A percentile compares a stretch with the other conserved stretches of the same genome.
Conservation (phyloP, 495 filamentous ascomycete species). For the Amniculicola lignicola region DNA sequence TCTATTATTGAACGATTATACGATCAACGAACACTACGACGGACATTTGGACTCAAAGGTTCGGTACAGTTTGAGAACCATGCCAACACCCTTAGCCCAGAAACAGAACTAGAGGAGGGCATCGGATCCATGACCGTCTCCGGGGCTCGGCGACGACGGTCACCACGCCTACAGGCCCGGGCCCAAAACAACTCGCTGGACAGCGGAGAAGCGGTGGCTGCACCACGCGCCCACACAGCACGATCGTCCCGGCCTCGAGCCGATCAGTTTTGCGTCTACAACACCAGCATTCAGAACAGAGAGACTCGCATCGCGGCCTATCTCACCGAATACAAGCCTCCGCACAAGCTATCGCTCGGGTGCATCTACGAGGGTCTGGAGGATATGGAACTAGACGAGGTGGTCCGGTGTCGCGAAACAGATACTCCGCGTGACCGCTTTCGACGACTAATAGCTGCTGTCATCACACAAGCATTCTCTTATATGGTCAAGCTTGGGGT, state of each 20-base stretch:
- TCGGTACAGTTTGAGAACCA: slow-evolving; percentile 30
- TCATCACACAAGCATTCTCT: slow-evolving; percentile 34
- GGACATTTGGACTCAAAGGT: slow-evolving; percentile 22
- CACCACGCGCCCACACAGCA: not conserved
- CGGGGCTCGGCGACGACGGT: slow-evolving; percentile 14
- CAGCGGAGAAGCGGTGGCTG: not conserved
- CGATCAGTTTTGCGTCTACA: slow-evolving; percentile 42
- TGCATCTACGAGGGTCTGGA: slow-evolving; percentile 38
- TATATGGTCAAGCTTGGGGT: slow-evolving; percentile 32
- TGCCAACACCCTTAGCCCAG: slow-evolving; percentile 30
- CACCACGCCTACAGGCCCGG: slow-evolving; percentile 24
- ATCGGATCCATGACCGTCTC: slow-evolving; percentile 16
- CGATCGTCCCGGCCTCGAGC: slow-evolving; percentile 27
- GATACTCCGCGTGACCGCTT: slow-evolving; percentile 16
- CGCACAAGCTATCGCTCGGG: slow-evolving; percentile 38
- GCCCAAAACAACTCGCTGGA: not conserved
- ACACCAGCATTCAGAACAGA: slow-evolving; percentile 23
- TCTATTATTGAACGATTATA: slow-evolving; percentile 15
- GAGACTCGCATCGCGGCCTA: slow-evolving; percentile 29
- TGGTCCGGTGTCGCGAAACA: slow-evolving; percentile 29
- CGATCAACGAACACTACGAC: slow-evolving; percentile 14
- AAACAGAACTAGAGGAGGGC: slow-evolving; percentile 15
- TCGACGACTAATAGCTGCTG: slow-evolving; percentile 27
- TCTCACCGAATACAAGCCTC: slow-evolving; percentile 40
- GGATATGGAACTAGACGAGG: slow-evolving; percentile 30